Conservation (phyloP, 257 asterid species). For the Anisodus acutangulus region DNA sequence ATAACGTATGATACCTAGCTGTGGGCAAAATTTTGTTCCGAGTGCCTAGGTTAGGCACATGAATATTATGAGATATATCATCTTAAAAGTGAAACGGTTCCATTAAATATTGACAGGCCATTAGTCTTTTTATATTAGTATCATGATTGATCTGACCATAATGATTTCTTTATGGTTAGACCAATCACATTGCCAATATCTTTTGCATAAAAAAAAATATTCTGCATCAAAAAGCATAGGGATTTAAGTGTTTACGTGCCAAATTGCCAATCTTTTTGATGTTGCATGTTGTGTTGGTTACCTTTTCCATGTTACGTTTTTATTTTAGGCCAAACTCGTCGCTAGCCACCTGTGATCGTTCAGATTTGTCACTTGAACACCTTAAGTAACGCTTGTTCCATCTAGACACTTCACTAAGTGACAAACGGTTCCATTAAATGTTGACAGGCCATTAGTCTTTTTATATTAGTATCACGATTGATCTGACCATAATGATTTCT, state of each 20-base stretch:
- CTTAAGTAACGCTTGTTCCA: no score
- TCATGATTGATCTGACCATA: background rate
- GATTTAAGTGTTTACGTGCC: background rate
- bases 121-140: background rate
- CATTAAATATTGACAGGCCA: background rate
- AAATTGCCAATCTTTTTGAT: slow-evolving; percentile 25
- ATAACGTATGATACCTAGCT: slow-evolving; percentile 28
- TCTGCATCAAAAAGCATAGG: background rate
- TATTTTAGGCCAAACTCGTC: background rate
- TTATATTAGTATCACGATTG: background rate
- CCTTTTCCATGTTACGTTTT: background rate
- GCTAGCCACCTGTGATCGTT: no score
- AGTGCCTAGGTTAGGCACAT: slow-evolving; percentile 25
- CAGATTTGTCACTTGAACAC: no score
- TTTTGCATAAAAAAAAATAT: slow-evolving; percentile 1
- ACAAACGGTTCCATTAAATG: background rate
- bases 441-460: slow-evolving; percentile 1
- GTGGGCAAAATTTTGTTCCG: background rate
- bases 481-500: background rate
- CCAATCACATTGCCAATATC: background rate
- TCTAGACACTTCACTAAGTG: no score
- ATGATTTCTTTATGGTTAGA: background rate
- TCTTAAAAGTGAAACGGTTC: slow-evolving; percentile 8
- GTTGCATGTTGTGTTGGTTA: slow-evolving; percentile 28
- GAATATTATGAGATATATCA: slow-evolving; percentile 15